Percentiles rank a stretch among this genome's conserved stretches.
Evolutionary conservation across 2,329 filamentous ascomycete species (phyloP).

Genomic region (Alternaria gansuensis): DNA sequence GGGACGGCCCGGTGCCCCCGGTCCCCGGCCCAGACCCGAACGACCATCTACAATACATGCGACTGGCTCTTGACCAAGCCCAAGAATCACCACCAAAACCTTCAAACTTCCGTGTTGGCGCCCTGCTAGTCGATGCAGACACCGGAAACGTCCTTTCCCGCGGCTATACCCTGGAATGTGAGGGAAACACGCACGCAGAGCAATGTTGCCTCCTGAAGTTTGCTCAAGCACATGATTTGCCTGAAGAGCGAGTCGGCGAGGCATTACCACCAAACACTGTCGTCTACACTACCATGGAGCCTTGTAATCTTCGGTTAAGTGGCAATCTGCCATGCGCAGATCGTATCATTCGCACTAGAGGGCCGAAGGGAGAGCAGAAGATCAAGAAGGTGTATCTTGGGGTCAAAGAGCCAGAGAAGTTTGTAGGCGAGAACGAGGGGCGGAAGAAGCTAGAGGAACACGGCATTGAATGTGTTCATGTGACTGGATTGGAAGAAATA

Average conservation of each 20-base stretch:
- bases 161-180: conserved; percentile 89
- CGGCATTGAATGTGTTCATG: conserved; percentile 76
- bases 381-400: conserved; percentile 86
- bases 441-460: conserved; percentile 72
- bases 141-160: conserved; percentile 72
- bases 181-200: conserved; percentile 95
- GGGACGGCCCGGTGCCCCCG: conserved; percentile 33
- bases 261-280: conserved; percentile 64
- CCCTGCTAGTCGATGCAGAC: conserved; percentile 74
- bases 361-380: conserved; percentile 59
- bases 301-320: conserved; percentile 76
- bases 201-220: conserved; percentile 88
- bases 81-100: conserved; percentile 82
- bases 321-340: conserved; percentile 82
- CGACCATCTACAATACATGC: conserved; percentile 65
- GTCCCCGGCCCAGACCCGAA: conserved; percentile 33
- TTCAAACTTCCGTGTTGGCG: conserved; percentile 93
- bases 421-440: conserved; percentile 83
- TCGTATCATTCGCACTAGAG: conserved; percentile 68
- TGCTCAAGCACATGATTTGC: conserved; percentile 45
- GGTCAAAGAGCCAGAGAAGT: conserved; percentile 87
- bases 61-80: conserved; percentile 77
- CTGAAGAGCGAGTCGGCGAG: conserved; percentile 65
- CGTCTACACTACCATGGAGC: conserved; percentile 94
- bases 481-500: conserved; percentile 78